phyloP scores from a whole-genome alignment of 2,329 filamentous ascomycete genomes.

The Emmonsia crescens region DNA sequence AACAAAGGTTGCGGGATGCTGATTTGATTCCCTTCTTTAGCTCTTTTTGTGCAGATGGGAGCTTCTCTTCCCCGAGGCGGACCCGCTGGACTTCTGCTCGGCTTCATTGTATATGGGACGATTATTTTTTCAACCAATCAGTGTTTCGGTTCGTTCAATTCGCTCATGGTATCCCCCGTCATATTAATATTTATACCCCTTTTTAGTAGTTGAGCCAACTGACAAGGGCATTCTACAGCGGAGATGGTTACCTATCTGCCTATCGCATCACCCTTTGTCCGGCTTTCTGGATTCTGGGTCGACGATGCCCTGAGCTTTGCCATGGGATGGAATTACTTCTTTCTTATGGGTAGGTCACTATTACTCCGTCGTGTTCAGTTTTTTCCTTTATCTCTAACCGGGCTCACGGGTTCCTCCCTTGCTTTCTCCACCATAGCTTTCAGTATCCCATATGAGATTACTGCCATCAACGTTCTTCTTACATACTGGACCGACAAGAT shows the following conservation, averaged over 20 bases:
- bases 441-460: conserved; percentile 28
- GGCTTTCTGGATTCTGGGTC: conserved; percentile 20
- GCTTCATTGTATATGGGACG: conserved; percentile 18
- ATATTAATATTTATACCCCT: not conserved
- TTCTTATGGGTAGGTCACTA: conserved; percentile 15
- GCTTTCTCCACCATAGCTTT: conserved; percentile 11
- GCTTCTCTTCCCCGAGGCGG: conserved; percentile 24
- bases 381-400: not conserved
- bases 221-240: conserved; percentile 8
- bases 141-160: conserved; percentile 14
- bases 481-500: conserved; percentile 31
- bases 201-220: not conserved
- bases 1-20: not conserved
- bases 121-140: conserved; percentile 25
- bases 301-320: conserved; percentile 22
- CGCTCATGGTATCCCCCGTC: not conserved
- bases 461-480: conserved; percentile 29
- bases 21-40: not conserved
- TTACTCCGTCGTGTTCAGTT: not conserved
- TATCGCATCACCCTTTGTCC: conserved; percentile 19
- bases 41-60: conserved; percentile 21
- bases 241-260: conserved; percentile 23
- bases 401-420: not conserved
- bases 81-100: conserved; percentile 26
- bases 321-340: conserved; percentile 23